These are phyloP conservation scores for Paramyrothecium sp. DNA, from an alignment of 2,329 filamentous ascomycete genomes.

Conservation along the genomic window DNA sequence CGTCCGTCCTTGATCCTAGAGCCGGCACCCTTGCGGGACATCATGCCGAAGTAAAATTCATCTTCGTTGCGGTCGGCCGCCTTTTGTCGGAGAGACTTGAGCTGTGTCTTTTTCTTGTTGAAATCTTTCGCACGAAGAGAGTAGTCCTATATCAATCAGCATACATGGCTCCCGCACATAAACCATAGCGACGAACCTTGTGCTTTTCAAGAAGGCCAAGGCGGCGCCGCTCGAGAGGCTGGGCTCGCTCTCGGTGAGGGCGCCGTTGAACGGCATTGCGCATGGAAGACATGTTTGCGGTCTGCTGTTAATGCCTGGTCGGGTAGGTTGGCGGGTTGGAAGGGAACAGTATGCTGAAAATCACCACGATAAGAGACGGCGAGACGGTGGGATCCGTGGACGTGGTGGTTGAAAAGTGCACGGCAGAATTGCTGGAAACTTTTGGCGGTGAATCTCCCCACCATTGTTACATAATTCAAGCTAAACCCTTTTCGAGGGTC, in stretches of 20 bases:
- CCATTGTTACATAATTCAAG: too few species aligned
- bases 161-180: not conserved
- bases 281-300: slow-evolving; percentile 52
- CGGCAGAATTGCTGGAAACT: too few species aligned
- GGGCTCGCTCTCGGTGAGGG: slow-evolving; percentile 86
- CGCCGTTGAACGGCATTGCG: slow-evolving; percentile 71
- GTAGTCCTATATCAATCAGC: slow-evolving; percentile 51
- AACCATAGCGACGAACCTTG: slow-evolving; percentile 56
- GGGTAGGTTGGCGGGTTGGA: not conserved
- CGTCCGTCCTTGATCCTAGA: slow-evolving; percentile 47
- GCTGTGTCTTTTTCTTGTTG: slow-evolving; percentile 61
- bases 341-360: too few species aligned
- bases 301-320: not conserved
- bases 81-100: slow-evolving; percentile 60
- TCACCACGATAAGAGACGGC: too few species aligned
- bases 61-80: slow-evolving; percentile 67
- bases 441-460: too few species aligned
- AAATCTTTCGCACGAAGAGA: slow-evolving; percentile 63
- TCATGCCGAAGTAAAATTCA: slow-evolving; percentile 73
- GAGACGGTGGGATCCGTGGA: too few species aligned
- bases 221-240: slow-evolving; percentile 78
- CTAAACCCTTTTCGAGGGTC: too few species aligned
- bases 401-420: too few species aligned
- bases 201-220: slow-evolving; percentile 95
- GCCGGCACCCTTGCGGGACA: slow-evolving; percentile 57